Percentiles rank a stretch among this genome's conserved stretches.
Evolutionary conservation across 106 monocot species (phyloP).

Genomic region (Cymbidium sinense): DNA sequence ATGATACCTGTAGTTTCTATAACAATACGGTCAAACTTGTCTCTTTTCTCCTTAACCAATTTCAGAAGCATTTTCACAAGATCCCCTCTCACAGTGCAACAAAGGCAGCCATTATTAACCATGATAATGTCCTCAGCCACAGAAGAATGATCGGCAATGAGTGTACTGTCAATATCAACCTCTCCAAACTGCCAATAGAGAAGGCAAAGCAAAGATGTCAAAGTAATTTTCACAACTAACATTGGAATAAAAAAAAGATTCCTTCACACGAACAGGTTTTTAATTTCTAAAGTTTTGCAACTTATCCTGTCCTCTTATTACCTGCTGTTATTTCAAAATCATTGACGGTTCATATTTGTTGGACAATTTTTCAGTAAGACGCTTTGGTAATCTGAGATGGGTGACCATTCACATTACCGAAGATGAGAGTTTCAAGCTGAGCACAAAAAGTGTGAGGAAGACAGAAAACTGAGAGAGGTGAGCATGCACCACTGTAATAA

Average conservation of each 20-base stretch:
- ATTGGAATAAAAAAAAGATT: neutral
- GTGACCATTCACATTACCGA: neutral
- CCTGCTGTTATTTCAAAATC: neutral
- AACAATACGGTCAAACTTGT: constrained; percentile 90
- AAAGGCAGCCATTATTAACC: constrained; percentile 95
- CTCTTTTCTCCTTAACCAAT: constrained; percentile 68
- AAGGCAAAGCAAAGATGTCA: neutral
- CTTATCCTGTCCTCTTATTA: neutral
- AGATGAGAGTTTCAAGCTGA: neutral
- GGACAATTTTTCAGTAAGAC: neutral
- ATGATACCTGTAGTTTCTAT: constrained; percentile 89
- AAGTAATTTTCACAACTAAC: neutral
- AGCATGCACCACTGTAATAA: too few relatives aligned
- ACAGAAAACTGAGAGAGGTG: neutral
- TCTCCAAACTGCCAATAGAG: constrained; percentile 71
- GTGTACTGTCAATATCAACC: constrained; percentile 89
- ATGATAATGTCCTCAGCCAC: constrained; percentile 89
- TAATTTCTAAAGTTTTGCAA: neutral
- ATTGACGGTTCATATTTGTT: neutral
- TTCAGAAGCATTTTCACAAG: constrained; percentile 91
- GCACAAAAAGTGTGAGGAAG: neutral
- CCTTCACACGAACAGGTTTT: neutral
- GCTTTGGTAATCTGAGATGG: neutral
- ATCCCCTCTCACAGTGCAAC: constrained; percentile 93
- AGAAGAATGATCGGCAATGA: constrained; percentile 84